A percentile compares a stretch with the other conserved stretches of the same genome.
These are phyloP conservation scores for Psilocybe sp. DNA, from an alignment of 768 basidiomycete species.

Conservation along the genomic window DNA sequence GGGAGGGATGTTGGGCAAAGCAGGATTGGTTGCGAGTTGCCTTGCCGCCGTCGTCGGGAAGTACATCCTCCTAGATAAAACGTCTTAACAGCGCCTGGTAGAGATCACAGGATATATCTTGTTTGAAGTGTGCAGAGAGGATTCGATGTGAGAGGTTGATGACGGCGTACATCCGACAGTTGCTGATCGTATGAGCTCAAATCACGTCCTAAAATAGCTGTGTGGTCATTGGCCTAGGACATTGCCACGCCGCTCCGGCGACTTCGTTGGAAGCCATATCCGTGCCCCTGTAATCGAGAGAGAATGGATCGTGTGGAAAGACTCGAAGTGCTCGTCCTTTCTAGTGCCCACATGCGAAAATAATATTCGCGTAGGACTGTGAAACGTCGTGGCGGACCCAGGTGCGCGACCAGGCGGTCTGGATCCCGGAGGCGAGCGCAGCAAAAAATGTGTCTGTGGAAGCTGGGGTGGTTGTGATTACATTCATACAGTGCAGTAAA, in stretches of 20 bases:
- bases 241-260: not conserved
- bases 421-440: not conserved
- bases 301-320: not conserved
- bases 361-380: not conserved
- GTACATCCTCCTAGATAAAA: constrained; percentile 52
- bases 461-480: constrained; percentile 2
- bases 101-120: too few species aligned
- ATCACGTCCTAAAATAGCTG: constrained; percentile 14
- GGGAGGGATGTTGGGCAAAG: constrained; percentile 58
- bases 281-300: not conserved
- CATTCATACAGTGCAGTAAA: constrained; percentile 11
- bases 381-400: too few species aligned
- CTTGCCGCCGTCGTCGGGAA: constrained; percentile 80
- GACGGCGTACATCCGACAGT: constrained; percentile 3
- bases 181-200: constrained; percentile 1
- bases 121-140: too few species aligned
- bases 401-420: too few species aligned
- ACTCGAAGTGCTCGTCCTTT: constrained; percentile 3
- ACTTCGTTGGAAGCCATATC: not conserved
- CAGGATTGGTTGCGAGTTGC: constrained; percentile 67
- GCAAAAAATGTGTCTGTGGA: not conserved
- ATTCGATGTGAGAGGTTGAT: not conserved
- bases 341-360: not conserved
- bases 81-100: too few species aligned
- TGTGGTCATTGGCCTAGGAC: not conserved